Conservation (phyloP, 257 asterid species). For the Verbena officinalis region DNA sequence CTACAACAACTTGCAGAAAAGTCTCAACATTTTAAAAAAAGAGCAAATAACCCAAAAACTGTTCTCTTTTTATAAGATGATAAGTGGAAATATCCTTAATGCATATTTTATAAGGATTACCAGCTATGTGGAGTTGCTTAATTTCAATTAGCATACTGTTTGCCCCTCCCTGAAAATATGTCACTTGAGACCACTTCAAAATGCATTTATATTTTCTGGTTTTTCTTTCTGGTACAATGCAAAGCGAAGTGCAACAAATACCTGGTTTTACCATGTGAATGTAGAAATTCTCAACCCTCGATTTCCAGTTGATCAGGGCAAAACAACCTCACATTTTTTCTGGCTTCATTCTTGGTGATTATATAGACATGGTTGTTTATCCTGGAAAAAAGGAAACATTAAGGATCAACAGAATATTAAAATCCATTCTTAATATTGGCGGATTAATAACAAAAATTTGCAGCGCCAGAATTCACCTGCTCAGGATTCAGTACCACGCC, state of each 20-base stretch:
- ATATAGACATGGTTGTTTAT: not conserved
- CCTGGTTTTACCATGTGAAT: conserved; percentile 3
- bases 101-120: not conserved
- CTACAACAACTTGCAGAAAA: not conserved
- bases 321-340: not conserved
- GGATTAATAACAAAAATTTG: conserved; percentile 5
- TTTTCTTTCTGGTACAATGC: not conserved
- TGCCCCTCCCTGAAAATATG: not conserved
- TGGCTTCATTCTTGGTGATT: not conserved
- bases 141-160: not conserved
- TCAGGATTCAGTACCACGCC: conserved; percentile 24
- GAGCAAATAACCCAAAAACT: not conserved
- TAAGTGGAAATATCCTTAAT: not conserved
- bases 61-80: not conserved
- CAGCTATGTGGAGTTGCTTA: not conserved
- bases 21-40: not conserved
- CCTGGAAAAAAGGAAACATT: not conserved
- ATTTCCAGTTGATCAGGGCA: not conserved
- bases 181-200: not conserved
- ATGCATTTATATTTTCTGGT: not conserved
- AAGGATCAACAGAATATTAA: not conserved
- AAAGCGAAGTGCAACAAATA: not conserved
- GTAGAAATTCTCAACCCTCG: not conserved
- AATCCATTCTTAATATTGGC: not conserved
- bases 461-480: conserved; percentile 16